Base-by-base conservation (phyloP, 2,329 filamentous ascomycete genomes). In the Leptographium galeiforme region DNA sequence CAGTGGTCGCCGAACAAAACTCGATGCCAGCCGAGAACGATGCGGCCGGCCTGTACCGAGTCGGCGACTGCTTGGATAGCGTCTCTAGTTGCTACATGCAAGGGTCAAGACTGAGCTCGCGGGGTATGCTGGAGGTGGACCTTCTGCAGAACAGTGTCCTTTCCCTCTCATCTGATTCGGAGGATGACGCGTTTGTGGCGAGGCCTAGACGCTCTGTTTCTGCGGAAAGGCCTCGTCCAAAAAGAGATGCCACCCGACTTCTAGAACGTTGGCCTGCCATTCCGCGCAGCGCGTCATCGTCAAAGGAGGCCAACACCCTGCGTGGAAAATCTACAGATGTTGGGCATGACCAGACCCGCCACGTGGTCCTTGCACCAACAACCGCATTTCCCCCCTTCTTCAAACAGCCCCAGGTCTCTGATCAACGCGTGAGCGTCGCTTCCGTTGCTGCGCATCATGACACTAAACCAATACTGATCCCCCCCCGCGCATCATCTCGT, bases 121-220 rank as follows among this genome's bases (percentile, higher is more conserved):
- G 62, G 34, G 78, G 75, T 58, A 64, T 78, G 16, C 63, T 71
- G 8, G 72, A 74, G 39, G 68, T 74, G 2, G 76, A 81, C 56
- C 66, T 79, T 7, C 69, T 76, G 44, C 70, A 76, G 51, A 77
- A 70, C 55, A 81, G 78, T 56, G 70, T 81, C 1, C 64, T 81
- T 14, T 75, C 77, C 1, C 68, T 81, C 1, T 79, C 77, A 1
- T 79, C 77, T 0, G 77, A 80, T 56, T 79, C 77, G 0, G 78
- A 81, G 54, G 75, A 76, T 33, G 70, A 76, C 25, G 68, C 66
- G 32, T 61, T 60, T 8, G 67, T 67, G 11, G 58, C 64, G 2
- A 61, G 61, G 2, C 63, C 66, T 3, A 65, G 63, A 45, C 64
- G 64, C 12, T 66, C 66, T 6, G 55, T 64, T n/a, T 63, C 64